Evolutionary conservation across 2,329 filamentous ascomycete species (phyloP), one percentile per base, ranked within the genome.

Genomic region (Beauveria asiatica): DNA sequence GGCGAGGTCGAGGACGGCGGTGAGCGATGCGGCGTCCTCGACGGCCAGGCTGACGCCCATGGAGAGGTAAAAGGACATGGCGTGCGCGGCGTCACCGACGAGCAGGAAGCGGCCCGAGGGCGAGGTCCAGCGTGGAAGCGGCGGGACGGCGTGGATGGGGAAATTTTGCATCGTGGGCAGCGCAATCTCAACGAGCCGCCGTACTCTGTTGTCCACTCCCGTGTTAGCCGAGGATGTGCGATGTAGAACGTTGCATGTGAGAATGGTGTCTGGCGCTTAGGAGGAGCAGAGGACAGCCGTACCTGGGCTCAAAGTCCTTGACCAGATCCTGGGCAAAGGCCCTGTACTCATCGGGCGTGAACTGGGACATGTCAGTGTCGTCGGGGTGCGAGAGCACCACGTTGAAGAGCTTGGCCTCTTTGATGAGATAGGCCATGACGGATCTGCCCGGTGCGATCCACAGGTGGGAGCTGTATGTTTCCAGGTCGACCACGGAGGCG

Each of bases 361-460:
- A 62, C 2, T 56, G 41, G 42, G 45, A 61, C 30, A 64, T 64
- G 53, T 64, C 46, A 42, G 64, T 44, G 30, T 64, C 51, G 62
- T 78, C 75, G 16, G 66, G 68, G 60, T 78, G 75, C 5, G 73
- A 75, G 1, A 78, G 67, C 0, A 78, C 76, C 70, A 78, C 73
- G 62, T 78, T 78, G 64, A 77, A 77, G 1, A 73, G 67, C 45
- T 72, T 70, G 1, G 74, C 73, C 3, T 68, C 68, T 1, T 73
- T 69, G 5, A 79, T 78, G 7, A 69, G 69, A 62, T 76, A 77
- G 1, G 74, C 72, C 75, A 79, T 78, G 25, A 75, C 73, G 51
- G 78, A 76, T 4, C 71, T 63, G 17, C 70, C 64, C 19, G 75
- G 67, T 10, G 75, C 75, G 42, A 77, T 70, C 75, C 73, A 65